Evolutionary conservation across 805 yeast genomes (phyloP).

Genomic region (Blastobotrys mokoenaii): DNA sequence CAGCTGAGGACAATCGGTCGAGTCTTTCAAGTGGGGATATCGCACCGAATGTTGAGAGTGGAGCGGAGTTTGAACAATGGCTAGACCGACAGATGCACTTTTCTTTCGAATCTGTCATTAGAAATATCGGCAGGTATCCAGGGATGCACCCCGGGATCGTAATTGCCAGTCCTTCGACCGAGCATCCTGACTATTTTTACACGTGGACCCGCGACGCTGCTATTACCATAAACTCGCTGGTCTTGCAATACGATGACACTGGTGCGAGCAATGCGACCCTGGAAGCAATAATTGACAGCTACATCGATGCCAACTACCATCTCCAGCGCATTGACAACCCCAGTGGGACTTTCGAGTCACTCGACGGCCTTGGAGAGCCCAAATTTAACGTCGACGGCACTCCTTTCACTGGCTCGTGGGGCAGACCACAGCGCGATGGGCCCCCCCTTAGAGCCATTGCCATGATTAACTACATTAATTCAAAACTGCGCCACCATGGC

Average conservation of each 20-base stretch:
- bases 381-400: slow-evolving; percentile 64
- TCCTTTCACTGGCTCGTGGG: slow-evolving; percentile 67
- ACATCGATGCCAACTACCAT: slow-evolving; percentile 47
- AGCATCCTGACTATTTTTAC: slow-evolving; percentile 69
- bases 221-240: slow-evolving; percentile 49
- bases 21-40: no score
- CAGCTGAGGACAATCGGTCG: no score
- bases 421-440: slow-evolving; percentile 93
- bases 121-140: slow-evolving; percentile 49
- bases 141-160: slow-evolving; percentile 58
- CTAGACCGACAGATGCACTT: slow-evolving; percentile 33
- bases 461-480: slow-evolving; percentile 44
- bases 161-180: slow-evolving; percentile 74
- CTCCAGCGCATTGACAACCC: slow-evolving; percentile 63
- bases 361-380: slow-evolving; percentile 76
- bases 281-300: slow-evolving; percentile 40
- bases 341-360: slow-evolving; percentile 46
- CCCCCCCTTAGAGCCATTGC: slow-evolving; percentile 77
- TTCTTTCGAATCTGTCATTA: slow-evolving; percentile 40
- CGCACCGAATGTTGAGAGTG: no score
- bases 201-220: slow-evolving; percentile 94
- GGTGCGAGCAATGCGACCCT: slow-evolving; percentile 22
- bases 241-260: slow-evolving; percentile 44
- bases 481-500: slow-evolving; percentile 29
- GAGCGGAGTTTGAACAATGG: slow-evolving; percentile 48